Conservation (phyloP, 108 stramenopile species). For the Pseudonitzschia pungens region DNA sequence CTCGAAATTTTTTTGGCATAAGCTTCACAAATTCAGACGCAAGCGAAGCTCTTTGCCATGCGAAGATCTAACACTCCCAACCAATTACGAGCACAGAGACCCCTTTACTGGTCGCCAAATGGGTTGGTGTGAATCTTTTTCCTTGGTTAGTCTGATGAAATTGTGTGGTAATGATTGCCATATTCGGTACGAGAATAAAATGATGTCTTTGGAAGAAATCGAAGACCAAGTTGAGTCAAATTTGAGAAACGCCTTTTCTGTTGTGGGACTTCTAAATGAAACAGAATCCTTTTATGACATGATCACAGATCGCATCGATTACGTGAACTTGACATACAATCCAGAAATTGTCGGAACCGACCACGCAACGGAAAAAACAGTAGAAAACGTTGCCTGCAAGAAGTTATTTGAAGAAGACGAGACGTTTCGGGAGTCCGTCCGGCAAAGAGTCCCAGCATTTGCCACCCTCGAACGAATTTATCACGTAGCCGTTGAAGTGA, state of each 20-base stretch:
- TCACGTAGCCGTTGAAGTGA: constrained; percentile 39
- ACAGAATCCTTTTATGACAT: constrained; percentile 47
- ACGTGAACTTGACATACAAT: constrained; percentile 22
- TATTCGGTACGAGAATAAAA: constrained; percentile 20
- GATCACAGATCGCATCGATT: constrained; percentile 31
- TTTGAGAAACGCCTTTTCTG: constrained; percentile 43
- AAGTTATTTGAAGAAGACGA: constrained; percentile 6
- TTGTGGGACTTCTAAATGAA: constrained; percentile 51
- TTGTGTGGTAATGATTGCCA: constrained; percentile 46
- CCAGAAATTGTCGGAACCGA: background rate
- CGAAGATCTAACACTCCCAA: background rate
- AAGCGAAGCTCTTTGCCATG: too few species aligned
- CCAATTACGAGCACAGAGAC: background rate
- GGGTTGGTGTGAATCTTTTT: constrained; percentile 23
- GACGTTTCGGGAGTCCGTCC: constrained; percentile 8
- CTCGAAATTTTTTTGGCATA: constrained; percentile 47
- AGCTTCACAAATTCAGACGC: background rate
- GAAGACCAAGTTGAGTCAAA: constrained; percentile 36
- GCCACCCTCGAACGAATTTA: constrained; percentile 29
- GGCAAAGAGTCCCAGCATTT: constrained; percentile 2
- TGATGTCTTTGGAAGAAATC: constrained; percentile 27
- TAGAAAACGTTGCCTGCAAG: constrained; percentile 13
- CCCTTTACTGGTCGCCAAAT: background rate
- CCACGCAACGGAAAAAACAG: background rate
- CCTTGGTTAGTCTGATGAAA: constrained; percentile 25